phyloP scores from a whole-genome alignment of 2,329 filamentous ascomycete species.

The Plectosphaerella plurivora region DNA sequence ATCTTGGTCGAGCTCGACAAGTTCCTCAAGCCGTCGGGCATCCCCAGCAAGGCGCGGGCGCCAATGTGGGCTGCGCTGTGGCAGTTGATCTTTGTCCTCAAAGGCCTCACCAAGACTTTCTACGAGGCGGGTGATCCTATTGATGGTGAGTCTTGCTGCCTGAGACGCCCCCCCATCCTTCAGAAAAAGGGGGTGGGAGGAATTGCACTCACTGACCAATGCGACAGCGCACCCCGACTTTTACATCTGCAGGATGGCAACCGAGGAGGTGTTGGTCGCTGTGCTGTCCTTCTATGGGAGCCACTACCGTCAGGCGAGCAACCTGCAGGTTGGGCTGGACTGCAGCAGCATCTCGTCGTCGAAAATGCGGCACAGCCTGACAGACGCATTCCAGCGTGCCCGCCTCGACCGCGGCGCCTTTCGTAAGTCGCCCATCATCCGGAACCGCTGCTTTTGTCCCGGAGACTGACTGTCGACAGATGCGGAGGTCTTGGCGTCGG shows the following conservation, averaged over 20 bases:
- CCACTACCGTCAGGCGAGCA: slow-evolving; percentile 12
- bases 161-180: neutral
- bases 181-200: neutral
- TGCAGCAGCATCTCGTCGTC: neutral
- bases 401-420: neutral
- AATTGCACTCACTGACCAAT: neutral
- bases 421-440: neutral
- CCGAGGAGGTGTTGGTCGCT: slow-evolving; percentile 10
- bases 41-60: slow-evolving; percentile 28
- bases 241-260: neutral
- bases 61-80: slow-evolving; percentile 45
- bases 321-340: slow-evolving; percentile 10
- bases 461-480: neutral
- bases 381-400: slow-evolving; percentile 1
- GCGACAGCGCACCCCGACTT: slow-evolving; percentile 2
- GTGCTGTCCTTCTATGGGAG: slow-evolving; percentile 16
- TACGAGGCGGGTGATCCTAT: slow-evolving; percentile 10
- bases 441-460: neutral
- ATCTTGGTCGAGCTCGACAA: slow-evolving; percentile 35
- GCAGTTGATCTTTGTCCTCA: slow-evolving; percentile 45
- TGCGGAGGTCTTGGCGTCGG: neutral
- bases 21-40: slow-evolving; percentile 17
- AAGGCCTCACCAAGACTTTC: slow-evolving; percentile 30
- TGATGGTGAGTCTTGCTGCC: neutral
- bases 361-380: neutral